Percentiles rank a stretch among this genome's conserved stretches.
Conservation (phyloP, 2,329 filamentous ascomycete genomes). For the Monascus ruber region DNA sequence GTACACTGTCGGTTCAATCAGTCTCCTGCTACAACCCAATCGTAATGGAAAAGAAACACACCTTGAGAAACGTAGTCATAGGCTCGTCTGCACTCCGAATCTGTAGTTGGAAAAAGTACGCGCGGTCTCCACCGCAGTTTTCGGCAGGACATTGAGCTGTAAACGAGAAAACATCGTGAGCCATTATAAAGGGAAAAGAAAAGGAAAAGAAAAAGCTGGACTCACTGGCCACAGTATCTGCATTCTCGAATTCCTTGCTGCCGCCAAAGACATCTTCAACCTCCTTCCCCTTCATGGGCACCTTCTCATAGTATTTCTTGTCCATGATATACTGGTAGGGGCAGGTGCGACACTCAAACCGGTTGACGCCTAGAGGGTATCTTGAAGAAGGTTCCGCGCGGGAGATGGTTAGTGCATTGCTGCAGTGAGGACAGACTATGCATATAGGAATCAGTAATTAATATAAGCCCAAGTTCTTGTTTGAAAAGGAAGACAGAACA, state of each 20-base stretch:
- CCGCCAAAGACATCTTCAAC: slow-evolving; percentile 86
- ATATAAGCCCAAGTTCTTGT: too few species aligned
- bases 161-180: slow-evolving; percentile 1
- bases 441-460: too few species aligned
- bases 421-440: slow-evolving; percentile 39
- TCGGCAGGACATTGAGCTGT: slow-evolving; percentile 71
- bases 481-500: too few species aligned
- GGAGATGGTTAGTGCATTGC: slow-evolving; percentile 38
- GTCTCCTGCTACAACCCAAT: neutral
- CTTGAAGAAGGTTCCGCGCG: slow-evolving; percentile 26
- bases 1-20: slow-evolving; percentile 30
- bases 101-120: slow-evolving; percentile 93
- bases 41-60: slow-evolving; percentile 25
- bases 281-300: slow-evolving; percentile 69
- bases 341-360: slow-evolving; percentile 90
- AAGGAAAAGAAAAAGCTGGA: slow-evolving; percentile 1
- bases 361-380: slow-evolving; percentile 48
- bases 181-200: neutral
- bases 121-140: slow-evolving; percentile 68
- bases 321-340: slow-evolving; percentile 82
- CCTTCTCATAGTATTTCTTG: slow-evolving; percentile 69
- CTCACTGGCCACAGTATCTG: slow-evolving; percentile 62
- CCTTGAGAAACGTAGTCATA: slow-evolving; percentile 94
- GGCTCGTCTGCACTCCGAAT: slow-evolving; percentile 97
- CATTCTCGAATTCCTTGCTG: slow-evolving; percentile 79